phyloP scores from a whole-genome alignment of 2,329 filamentous ascomycete species.

The Ceratocystis diversiconidia region DNA sequence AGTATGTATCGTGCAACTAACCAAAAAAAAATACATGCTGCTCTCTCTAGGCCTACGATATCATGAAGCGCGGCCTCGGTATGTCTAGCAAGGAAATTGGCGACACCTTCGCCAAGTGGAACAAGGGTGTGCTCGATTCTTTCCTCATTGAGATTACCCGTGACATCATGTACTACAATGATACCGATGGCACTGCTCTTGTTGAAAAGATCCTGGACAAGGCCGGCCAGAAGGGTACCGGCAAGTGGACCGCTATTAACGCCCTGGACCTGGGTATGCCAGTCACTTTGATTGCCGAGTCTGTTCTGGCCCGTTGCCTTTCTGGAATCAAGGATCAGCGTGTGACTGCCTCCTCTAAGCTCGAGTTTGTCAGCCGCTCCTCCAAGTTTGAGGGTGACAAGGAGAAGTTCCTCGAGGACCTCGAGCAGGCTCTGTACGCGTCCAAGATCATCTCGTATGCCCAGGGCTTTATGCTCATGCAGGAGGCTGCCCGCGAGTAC shows the following conservation, averaged over 20 bases:
- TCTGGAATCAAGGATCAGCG: constrained; percentile 92
- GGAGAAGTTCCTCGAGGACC: constrained; percentile 85
- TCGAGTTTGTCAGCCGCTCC: constrained; percentile 57
- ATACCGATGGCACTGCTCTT: constrained; percentile 77
- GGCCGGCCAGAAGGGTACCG: constrained; percentile 97
- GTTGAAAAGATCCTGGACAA: constrained; percentile 99
- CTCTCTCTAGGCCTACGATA: constrained; percentile 72
- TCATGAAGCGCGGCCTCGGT: constrained; percentile 96
- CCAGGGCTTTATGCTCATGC: constrained; percentile 99
- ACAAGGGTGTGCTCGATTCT: constrained; percentile 94
- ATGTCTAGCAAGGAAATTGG: constrained; percentile 87
- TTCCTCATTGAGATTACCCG: constrained; percentile 99
- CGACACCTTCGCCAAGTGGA: constrained; percentile 89
- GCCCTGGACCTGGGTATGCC: constrained; percentile 97
- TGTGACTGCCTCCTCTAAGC: constrained; percentile 61
- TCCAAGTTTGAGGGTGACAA: constrained; percentile 76
- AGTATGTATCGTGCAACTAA: too few relatives aligned
- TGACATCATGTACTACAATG: constrained; percentile 97
- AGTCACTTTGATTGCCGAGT: constrained; percentile 93
- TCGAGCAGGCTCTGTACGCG: constrained; percentile 96
- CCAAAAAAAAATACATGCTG: not conserved
- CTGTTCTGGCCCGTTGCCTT: constrained; percentile 88
- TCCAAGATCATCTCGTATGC: constrained; percentile 99
- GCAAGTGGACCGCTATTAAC: constrained; percentile 99
- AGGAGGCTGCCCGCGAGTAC: constrained; percentile 94